Evolutionary conservation across 768 basidiomycete genomes (phyloP), one percentile per base, ranked within the genome.

Genomic region (Tulasnella sp.): DNA sequence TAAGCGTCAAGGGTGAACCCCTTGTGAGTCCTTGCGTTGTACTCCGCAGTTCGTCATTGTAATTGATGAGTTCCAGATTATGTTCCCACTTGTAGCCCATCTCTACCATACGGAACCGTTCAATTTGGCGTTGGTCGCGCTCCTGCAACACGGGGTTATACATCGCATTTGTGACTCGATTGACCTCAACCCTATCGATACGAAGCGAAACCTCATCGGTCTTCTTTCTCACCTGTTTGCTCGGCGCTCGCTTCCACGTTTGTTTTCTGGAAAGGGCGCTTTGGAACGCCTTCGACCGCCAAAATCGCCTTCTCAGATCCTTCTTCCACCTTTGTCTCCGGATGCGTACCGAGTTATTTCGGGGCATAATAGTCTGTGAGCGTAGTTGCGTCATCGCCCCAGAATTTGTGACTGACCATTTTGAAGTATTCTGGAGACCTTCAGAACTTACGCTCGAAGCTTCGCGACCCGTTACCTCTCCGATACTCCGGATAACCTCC

Each of bases 171-270:
- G 91, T 84, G 81, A 82, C 27, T 78, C 62, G 9, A 42, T 82
- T 24, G 86, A 89, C 75, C 27, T 82, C 14, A 85, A 84, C 58
- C 34, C 83, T 14, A 83, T 87, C 72, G 79, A 84, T 5, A 90
- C 91, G 0, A 88, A 89, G 80, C 85, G 84, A 12, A 86, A 89
- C n/a, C 86, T 91, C 58, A 86, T 93, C 76, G 79, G 88, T 10
- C 83, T 92, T 6, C 86, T 93, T 85, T 88, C 88, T n/a, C 89
- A 92, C 83, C 87, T 93, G 19, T 93, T 93, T 80, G 90, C 89
- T 7, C 88, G 91, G 24, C 87, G 88, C 9, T 87, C 89, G 81
- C 84, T 92, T 9, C 88, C 90, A 0, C 83, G 83, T 12, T 85
- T 88, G 7, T 88, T 87, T 71, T 82, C 87, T 19, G 87, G 86